Evolutionary conservation across 257 asterid genomes (phyloP), one percentile per base, ranked within the genome.

Genomic region (Fraxinus anomala): DNA sequence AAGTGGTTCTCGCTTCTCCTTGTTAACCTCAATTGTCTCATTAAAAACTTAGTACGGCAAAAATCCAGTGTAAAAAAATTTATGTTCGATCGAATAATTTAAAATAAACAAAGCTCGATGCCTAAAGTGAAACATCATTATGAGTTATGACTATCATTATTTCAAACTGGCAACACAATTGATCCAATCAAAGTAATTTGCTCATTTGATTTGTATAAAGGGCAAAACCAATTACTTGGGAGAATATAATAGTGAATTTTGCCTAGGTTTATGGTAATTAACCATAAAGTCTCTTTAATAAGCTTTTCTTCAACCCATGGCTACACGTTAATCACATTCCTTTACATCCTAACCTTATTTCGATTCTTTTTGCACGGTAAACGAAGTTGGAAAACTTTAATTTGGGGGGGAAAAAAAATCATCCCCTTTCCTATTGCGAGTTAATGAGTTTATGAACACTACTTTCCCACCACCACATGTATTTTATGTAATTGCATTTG

Each of bases 341-440:
- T n/a, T n/a, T n/a, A n/a, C n/a, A n/a, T n/a, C n/a, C n/a, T n/a
- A n/a, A n/a, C n/a, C n/a, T n/a, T n/a, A n/a, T n/a, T n/a, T n/a
- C n/a, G n/a, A n/a, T n/a, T 26, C 69, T 8, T 63, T 63, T 63
- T 24, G 69, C 69, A 63, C 34, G 36, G 16, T 63, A 63, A 63
- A 63, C 69, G 36, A 26, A 23, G 69, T 63, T 63, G 69, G 36
- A 26, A 61, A 26, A 63, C 36, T 63, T 63, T 63, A 63, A 61
- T 3, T 61, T 61, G 33, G 68, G 68, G 68, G 2, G 26, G 9
- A 8, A 63, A 63, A 24, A 8, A 63, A 63, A 9, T 63, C 6
- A 23, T 23, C 28, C 36, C 69, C 28, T 63, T 24, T 12, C 26
- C 69, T 2, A 3, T 26, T 63, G 13, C 44, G 13, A 39, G 44